Evolutionary conservation across 1,284 basidiomycete genomes (phyloP).

Genomic region (Golubevia sp.): DNA sequence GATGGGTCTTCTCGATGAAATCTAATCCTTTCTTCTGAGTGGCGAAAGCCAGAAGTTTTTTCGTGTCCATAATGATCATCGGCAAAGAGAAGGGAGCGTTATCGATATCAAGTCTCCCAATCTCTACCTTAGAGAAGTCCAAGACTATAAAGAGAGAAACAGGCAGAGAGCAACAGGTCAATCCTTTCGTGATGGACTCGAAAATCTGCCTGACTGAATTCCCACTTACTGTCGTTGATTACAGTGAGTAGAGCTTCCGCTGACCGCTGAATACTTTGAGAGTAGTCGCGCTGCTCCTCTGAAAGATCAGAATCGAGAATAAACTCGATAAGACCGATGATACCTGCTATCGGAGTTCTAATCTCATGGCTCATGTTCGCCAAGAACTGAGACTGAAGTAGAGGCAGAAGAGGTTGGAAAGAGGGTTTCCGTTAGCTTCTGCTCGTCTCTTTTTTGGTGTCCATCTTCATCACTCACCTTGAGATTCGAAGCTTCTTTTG

Average conservation of each 20-base stretch:
- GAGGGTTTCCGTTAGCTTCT: too few relatives aligned
- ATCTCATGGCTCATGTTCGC: slow-evolving; percentile 59
- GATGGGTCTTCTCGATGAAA: slow-evolving; percentile 40
- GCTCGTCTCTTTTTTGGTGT: too few relatives aligned
- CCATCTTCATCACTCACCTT: too few relatives aligned
- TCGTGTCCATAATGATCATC: slow-evolving; percentile 43
- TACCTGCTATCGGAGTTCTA: slow-evolving; percentile 41
- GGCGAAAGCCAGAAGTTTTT: slow-evolving; percentile 48
- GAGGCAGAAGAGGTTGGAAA: too few relatives aligned
- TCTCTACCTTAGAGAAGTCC: slow-evolving; percentile 50
- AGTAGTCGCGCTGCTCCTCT: slow-evolving; percentile 43
- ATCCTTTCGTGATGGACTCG: too few relatives aligned
- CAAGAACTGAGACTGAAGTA: slow-evolving; percentile 53
- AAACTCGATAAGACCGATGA: slow-evolving; percentile 46
- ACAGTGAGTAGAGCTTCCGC: slow-evolving; percentile 50
- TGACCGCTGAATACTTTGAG: slow-evolving; percentile 48
- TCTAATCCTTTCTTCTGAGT: slow-evolving; percentile 48
- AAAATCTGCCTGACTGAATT: too few relatives aligned
- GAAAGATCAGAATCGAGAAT: slow-evolving; percentile 36
- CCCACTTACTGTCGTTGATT: slow-evolving; percentile 55
- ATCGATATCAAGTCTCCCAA: slow-evolving; percentile 51
- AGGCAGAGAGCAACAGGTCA: too few relatives aligned
- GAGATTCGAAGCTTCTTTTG: slow-evolving; percentile 51
- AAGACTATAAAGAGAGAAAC: too few relatives aligned
- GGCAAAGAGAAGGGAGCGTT: slow-evolving; percentile 43